A percentile compares a stretch with the other conserved stretches of the same genome.
These are phyloP conservation scores for Phytomonas francai DNA, from an alignment of 208 protist species.

Conservation along the genomic window DNA sequence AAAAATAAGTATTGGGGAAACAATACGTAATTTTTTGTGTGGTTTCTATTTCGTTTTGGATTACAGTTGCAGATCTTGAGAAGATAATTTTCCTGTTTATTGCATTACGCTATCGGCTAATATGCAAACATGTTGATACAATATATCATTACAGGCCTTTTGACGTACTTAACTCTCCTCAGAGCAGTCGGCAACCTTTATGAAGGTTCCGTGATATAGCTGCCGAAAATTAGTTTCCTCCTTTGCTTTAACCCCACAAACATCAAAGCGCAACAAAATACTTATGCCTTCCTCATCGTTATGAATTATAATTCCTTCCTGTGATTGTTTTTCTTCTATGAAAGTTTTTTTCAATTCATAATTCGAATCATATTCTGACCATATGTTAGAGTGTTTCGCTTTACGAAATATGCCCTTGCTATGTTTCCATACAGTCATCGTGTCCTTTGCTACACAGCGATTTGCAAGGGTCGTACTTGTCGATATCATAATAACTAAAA, in stretches of 20 bases:
- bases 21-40: background rate
- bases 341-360: conserved; percentile 25
- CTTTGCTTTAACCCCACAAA: conserved; percentile 38
- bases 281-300: conserved; percentile 31
- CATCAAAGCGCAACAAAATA: conserved; percentile 45
- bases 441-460: conserved; percentile 1
- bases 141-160: conserved; percentile 1
- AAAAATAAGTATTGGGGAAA: conserved; percentile 5
- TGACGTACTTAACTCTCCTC: conserved; percentile 8
- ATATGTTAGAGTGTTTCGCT: conserved; percentile 13
- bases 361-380: conserved; percentile 48
- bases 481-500: conserved; percentile 7
- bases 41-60: background rate
- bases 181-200: conserved; percentile 64
- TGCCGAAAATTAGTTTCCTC: conserved; percentile 49
- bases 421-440: conserved; percentile 44
- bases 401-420: conserved; percentile 40
- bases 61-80: background rate
- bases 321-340: conserved; percentile 26
- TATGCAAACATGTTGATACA: conserved; percentile 4
- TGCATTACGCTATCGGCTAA: background rate
- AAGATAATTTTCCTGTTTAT: background rate
- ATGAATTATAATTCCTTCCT: conserved; percentile 30
- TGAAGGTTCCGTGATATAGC: conserved; percentile 58
- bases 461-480: background rate